phyloP scores from a whole-genome alignment of 2,329 filamentous ascomycete genomes.

The Colletotrichum echinochloae region DNA sequence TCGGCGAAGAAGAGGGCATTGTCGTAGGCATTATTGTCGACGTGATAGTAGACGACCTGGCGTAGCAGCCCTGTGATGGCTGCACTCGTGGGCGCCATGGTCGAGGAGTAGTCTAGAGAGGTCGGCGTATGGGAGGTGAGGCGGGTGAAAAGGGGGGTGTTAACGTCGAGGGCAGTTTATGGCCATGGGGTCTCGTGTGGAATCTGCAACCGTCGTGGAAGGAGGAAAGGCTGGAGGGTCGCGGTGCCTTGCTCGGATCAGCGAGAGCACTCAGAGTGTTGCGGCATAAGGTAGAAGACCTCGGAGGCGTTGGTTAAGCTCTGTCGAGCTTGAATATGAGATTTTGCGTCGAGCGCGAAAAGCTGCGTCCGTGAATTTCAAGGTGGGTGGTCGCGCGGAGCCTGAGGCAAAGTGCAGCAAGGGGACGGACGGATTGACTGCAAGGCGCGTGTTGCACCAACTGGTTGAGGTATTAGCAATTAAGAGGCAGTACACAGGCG shows the following conservation, averaged over 20 bases:
- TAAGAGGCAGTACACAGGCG: slow-evolving; percentile 15
- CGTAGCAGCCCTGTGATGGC: slow-evolving; percentile 65
- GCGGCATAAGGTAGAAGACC: slow-evolving; percentile 1
- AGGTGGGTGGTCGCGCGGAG: slow-evolving; percentile 31
- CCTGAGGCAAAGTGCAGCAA: slow-evolving; percentile 26
- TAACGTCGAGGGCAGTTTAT: slow-evolving; percentile 36
- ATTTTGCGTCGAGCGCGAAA: slow-evolving; percentile 31
- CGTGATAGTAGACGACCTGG: slow-evolving; percentile 74
- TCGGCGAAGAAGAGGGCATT: slow-evolving; percentile 96
- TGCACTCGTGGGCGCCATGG: slow-evolving; percentile 66
- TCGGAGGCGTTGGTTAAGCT: slow-evolving; percentile 22
- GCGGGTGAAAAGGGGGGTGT: slow-evolving; percentile 24
- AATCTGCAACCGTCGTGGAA: slow-evolving; percentile 8
- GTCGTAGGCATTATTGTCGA: slow-evolving; percentile 90
- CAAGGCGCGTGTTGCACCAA: slow-evolving; percentile 10
- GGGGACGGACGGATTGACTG: background rate
- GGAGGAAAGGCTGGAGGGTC: slow-evolving; percentile 22
- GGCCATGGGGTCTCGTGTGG: slow-evolving; percentile 35
- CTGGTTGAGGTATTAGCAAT: slow-evolving; percentile 32
- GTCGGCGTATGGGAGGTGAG: slow-evolving; percentile 10
- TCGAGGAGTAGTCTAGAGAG: slow-evolving; percentile 35
- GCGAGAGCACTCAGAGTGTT: slow-evolving; percentile 21
- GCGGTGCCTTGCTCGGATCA: slow-evolving; percentile 6
- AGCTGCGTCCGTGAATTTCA: slow-evolving; percentile 40
- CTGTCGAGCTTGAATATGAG: slow-evolving; percentile 31